Evolutionary conservation across 2,329 filamentous ascomycete genomes (phyloP), one percentile per base, ranked within the genome.

Genomic region (Calonectria pauciramosa): DNA sequence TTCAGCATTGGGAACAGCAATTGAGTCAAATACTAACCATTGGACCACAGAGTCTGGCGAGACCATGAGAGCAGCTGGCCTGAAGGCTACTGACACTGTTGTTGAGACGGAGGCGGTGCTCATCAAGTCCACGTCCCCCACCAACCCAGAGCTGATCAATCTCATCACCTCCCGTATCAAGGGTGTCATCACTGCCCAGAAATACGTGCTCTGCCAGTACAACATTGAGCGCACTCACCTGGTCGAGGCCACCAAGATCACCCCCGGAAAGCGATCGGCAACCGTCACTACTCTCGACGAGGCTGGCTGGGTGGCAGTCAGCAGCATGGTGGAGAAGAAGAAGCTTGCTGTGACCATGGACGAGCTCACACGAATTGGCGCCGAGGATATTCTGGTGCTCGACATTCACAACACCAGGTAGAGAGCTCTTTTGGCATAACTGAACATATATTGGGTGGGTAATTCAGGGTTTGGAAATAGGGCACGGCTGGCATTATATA

Each of bases 141-240:
- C 94, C 75, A 95, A 98, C 85, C 91, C 92, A 5, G 92, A 93
- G 76, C 89, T 98, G 72, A 93, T 99, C 70, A 91, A 96, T 28
- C 89, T 98, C 72, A 97, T 99, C 82, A 91, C 94, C 34, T 93
- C 94, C 14, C 93, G 97, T 81, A 98, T 99, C 82, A 91, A 92
- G 74, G 97, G 97, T 85, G 96, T 99, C 77, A 99, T 99, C 83
- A 96, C 95, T 52, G 97, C 97, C 13, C 95, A 99, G 87, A 94
- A 93, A 85, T 99, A 94, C 83, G 95, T 99, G 34, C 91, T 99
- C 36, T 99, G 97, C 88, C 96, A 97, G 83, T 99, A 99, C 90
- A 99, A 99, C 87, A 92, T 99, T 73, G 91, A 94, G 79, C 92
- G 96, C 75, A 84, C 86, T 63, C 90, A 91, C 69, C 91, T 99